Percentiles rank a stretch among this genome's conserved stretches.
Evolutionary conservation across 1,284 basidiomycete species (phyloP).

Genomic region (Phellinidium pouzarii): DNA sequence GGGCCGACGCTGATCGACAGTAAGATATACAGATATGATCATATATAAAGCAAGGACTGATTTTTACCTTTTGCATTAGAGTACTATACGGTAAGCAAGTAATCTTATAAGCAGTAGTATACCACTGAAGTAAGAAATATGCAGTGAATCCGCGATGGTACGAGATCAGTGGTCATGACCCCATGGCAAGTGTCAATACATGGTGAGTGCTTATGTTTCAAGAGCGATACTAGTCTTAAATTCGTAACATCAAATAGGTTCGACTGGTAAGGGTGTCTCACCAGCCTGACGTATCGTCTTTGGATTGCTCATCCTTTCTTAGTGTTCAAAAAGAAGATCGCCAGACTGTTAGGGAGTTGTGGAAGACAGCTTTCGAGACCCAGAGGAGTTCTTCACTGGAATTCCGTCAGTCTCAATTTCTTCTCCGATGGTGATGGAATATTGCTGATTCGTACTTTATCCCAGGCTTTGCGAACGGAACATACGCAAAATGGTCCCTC

Average conservation of each 20-base stretch:
- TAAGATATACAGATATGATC: conserved; percentile 9
- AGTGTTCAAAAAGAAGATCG: conserved; percentile 20
- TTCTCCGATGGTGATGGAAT: background rate
- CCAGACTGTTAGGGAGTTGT: conserved; percentile 13
- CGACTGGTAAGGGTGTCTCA: conserved; percentile 2
- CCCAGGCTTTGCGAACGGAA: conserved; percentile 21
- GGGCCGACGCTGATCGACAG: conserved; percentile 19
- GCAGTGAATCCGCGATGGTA: conserved; percentile 20
- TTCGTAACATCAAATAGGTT: background rate
- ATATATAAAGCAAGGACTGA: background rate
- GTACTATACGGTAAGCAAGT: conserved; percentile 13
- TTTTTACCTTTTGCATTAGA: background rate
- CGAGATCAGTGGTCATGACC: conserved; percentile 21
- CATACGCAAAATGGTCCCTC: conserved; percentile 22
- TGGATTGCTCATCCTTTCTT: background rate
- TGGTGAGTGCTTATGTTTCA: conserved; percentile 15
- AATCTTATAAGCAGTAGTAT: background rate
- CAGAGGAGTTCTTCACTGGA: conserved; percentile 20
- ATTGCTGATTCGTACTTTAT: background rate
- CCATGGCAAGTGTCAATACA: conserved; percentile 10
- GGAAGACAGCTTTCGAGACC: conserved; percentile 19
- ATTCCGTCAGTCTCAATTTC: conserved; percentile 20
- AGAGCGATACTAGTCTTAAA: background rate
- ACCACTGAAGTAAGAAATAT: conserved; percentile 3
- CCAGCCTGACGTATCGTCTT: background rate